A percentile compares a stretch with the other conserved stretches of the same genome.
Conservation (phyloP, 371 early-diverging fungal genomes). For the Syncephalastrum sp. region DNA sequence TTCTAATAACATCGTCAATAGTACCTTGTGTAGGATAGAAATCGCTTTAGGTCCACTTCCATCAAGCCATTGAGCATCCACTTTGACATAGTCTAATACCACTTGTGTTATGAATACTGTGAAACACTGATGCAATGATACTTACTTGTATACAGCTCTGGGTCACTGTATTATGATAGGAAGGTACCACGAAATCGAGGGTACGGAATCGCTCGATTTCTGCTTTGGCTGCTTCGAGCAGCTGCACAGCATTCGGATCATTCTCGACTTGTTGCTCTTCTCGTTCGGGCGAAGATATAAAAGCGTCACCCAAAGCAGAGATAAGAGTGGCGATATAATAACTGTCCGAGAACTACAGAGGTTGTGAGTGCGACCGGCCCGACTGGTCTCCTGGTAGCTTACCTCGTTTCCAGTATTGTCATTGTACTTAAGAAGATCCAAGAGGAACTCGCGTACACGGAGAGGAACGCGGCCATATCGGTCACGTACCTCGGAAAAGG, state of each 20-base stretch:
- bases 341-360: conserved; percentile 67
- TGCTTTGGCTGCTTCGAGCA: conserved; percentile 54
- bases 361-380: too few relatives aligned
- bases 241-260: conserved; percentile 50
- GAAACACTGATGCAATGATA: not conserved
- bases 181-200: conserved; percentile 81
- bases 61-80: conserved; percentile 63
- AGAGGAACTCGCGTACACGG: conserved; percentile 64
- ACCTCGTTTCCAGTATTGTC: conserved; percentile 86
- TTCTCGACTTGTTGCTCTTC: conserved; percentile 18
- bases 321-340: conserved; percentile 77
- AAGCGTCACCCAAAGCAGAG: conserved; percentile 69
- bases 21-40: conserved; percentile 62
- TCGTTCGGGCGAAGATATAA: conserved; percentile 46
- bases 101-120: too few relatives aligned
- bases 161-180: conserved; percentile 85
- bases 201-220: conserved; percentile 82
- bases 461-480: conserved; percentile 63
- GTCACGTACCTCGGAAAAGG: conserved; percentile 73
- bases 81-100: conserved; percentile 32
- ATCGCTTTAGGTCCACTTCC: conserved; percentile 55
- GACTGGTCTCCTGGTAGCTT: too few relatives aligned
- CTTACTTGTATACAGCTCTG: conserved; percentile 71
- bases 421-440: conserved; percentile 82
- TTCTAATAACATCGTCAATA: too few relatives aligned